Evolutionary conservation across 306 rosid species (phyloP), one percentile per base, ranked within the genome.

Genomic region (Lotus japonicus): DNA sequence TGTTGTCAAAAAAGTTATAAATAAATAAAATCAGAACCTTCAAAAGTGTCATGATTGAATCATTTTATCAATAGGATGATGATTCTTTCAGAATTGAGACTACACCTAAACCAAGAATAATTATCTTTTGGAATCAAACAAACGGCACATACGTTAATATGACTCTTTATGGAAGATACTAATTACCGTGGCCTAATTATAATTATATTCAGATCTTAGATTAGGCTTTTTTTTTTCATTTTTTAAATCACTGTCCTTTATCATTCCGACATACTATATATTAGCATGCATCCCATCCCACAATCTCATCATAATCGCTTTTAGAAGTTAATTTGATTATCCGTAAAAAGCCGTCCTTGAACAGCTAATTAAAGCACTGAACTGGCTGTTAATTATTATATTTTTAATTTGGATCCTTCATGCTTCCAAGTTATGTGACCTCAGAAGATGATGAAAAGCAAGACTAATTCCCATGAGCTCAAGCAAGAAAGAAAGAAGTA

Each of bases 181-280:
- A 42, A 59, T n/a, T n/a, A n/a, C n/a, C 41, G 26, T 57, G 31
- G 31, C 31, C 31, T 61, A 12, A 58, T 48, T 62, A 17, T 60
- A 61, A 15, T 10, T 18, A 53, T 35, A 58, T n/a, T n/a, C n/a
- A n/a, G n/a, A n/a, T 58, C 52, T 55, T 18, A 61, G 71, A 21
- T 70, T 88, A 77, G 81, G 26, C 41, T 53, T 69, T 74, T 71
- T 69, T 74, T 71, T 70, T 15, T 49, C 21, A 65, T 35, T 75
- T 50, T 53, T 77, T 42, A 50, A 64, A 72, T 64, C 73, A 23
- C 48, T 82, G 85, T 78, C 85, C 73, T 71, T 85, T 81, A 76
- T 84, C 48, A 80, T 82, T 74, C 91, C 88, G 81, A 82, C 89
- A 88, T 80, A 15, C n/a, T n/a, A 53, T 67, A 55, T 72, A 58